These are phyloP conservation scores for Leccinum ochraceum DNA, from an alignment of 768 basidiomycete species.

Conservation along the genomic window DNA sequence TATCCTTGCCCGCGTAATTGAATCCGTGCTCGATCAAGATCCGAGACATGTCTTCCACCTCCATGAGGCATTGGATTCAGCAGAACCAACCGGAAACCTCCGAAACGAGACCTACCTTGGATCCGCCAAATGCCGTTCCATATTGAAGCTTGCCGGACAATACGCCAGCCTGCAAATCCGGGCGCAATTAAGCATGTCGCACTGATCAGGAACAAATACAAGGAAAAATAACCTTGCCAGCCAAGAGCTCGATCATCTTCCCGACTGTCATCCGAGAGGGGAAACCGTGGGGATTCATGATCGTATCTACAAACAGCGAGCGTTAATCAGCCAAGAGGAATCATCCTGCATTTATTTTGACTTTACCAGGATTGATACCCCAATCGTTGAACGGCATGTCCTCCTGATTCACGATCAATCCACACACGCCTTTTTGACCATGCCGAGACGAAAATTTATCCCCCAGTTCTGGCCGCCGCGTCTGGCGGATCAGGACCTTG, in stretches of 20 bases:
- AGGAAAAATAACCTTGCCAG: constrained; percentile 71
- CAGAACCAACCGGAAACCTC: constrained; percentile 5
- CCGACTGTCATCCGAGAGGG: constrained; percentile 99
- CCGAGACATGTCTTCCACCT: constrained; percentile 98
- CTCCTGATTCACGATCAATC: constrained; percentile 97
- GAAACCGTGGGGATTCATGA: constrained; percentile 99
- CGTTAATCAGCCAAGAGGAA: constrained; percentile 14
- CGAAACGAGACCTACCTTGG: constrained; percentile 59
- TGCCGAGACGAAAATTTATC: constrained; percentile 99
- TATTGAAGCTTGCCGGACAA: constrained; percentile 87
- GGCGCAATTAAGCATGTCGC: background rate
- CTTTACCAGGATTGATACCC: constrained; percentile 82
- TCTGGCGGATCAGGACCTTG: constrained; percentile 97
- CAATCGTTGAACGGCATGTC: constrained; percentile 99
- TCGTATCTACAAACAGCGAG: constrained; percentile 68
- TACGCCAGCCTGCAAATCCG: constrained; percentile 73
- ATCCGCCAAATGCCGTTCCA: constrained; percentile 96
- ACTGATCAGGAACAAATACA: background rate
- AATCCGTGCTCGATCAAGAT: constrained; percentile 95
- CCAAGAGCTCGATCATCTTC: constrained; percentile 98
- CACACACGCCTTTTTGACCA: constrained; percentile 99
- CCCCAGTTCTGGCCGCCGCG: constrained; percentile 92
- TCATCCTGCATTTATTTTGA: background rate
- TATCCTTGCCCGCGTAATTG: constrained; percentile 98
- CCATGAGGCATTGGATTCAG: constrained; percentile 9